Evolutionary conservation across 495 filamentous ascomycete species (phyloP), one percentile per base, ranked within the genome.

Genomic region (Hypoxylon cercidicola): DNA sequence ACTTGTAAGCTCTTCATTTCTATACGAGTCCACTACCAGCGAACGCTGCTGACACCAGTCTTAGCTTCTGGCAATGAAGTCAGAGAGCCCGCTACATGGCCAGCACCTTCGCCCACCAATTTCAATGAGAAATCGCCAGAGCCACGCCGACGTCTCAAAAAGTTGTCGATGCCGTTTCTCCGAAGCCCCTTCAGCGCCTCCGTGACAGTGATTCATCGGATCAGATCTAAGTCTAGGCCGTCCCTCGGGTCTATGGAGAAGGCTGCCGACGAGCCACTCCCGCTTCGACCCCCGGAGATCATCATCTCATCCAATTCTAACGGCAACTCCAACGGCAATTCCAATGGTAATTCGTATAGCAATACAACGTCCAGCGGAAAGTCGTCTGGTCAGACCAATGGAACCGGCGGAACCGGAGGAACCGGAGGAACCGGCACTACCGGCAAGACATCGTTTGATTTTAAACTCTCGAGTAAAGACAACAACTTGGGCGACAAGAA

Each of bases 171-270:
- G 58, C 73, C 77, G 13, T 64, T 82, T 32, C 68, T 81, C 13
- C 79, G 78, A 30, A 60, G 54, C 30, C 74, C 75, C 16, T 65
- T 77, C 37, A 77, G 82, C 16, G 77, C 78, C 0, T 60, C 68
- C 19, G 71, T 72, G 12, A 84, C 79, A 0, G 74, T 83, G 6
- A 77, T 85, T 13, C 79, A 78, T 66, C 75, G 81, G 34, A 51
- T 72, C 21, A 63, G 74, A 21, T 66, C 72, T 28, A 81, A 80
- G 52, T 69, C 63, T 21, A 72, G 74, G 23, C 77, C 66, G 0
- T 68, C 74, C 37, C 16, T 75, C 34, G 66, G 56, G 34, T 62
- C 71, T 2, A 59, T 67, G 34, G 69, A 72, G 53, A 64, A 41
- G 37, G 13, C 55, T 39, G 45, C 35, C 15, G 47, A 72, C 18